Base-by-base conservation (phyloP, 805 yeast genomes). In the Zygoascus bituminiphila region DNA sequence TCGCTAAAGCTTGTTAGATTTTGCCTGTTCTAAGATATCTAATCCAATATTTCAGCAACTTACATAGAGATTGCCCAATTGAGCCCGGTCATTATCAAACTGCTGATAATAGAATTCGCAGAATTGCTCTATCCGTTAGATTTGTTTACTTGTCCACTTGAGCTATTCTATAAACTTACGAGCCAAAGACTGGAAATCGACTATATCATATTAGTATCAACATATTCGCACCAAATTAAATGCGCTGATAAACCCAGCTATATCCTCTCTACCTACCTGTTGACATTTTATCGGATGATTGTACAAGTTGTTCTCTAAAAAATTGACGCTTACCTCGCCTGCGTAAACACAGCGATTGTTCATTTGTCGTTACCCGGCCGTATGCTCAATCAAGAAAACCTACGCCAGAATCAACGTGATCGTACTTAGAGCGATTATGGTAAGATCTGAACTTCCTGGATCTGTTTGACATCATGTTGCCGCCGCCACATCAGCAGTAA, bases 41-140 rank as follows among this genome's bases (percentile, higher is more conserved):
- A 25, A 29, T 29, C n/a, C 33, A 29, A 12, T 12, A 29, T 29
- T 15, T 12, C n/a, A 4, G 9, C 25, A 5, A 53, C 53, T 38
- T 67, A 75, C 79, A 81, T 91, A 91, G 62, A 91, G 78, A 73
- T 86, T 84, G 58, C 95, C 95, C 66, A 91, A 79, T 68, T 85
- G 93, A 51, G 88, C 68, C 76, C 98, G 86, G 71, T 91, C 96
- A 61, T 82, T 68, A 71, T 89, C 97, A 63, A 91, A 91, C 70
- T 87, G 95, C 67, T 86, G 84, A 79, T 91, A 93, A 79, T 93
- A 91, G 65, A 88, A 91, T 69, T 78, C 83, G 63, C 96, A 87
- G 73, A 91, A 91, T 70, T 91, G 95, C 68, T 83, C 76, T 44
- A 66, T 61, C 12, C 37, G 37, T 24, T 60, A 60, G 33, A 58